Evolutionary conservation across 495 filamentous ascomycete genomes (phyloP), one percentile per base, ranked within the genome.

Genomic region (Trichodelitschia bisporula): DNA sequence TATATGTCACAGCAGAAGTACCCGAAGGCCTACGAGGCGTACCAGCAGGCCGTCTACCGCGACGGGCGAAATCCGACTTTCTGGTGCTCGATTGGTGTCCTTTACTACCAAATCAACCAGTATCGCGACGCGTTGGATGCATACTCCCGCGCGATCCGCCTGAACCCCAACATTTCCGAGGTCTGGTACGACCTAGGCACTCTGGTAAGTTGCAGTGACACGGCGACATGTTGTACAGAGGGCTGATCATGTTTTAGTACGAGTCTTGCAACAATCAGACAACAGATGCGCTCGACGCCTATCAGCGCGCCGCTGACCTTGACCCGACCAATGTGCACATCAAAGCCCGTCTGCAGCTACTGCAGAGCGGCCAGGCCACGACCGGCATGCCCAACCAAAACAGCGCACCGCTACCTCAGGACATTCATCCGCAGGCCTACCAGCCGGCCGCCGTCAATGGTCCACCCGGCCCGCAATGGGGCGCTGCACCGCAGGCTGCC

Each of bases 1-100:
- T 97, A 97, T 59, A 97, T 97, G 86, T 89, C 86, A 40, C 82
- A 92, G 48, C 77, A 90, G 53, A 97, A 97, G 47, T 95, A 92
- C 47, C 86, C 89, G 36, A 97, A 95, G 49, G 86, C 86, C 3
- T 97, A 97, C 46, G 86, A 97, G 51, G 89, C 86, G 8, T 99
- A 99, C 45, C 86, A 99, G 46, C 86, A 99, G 54, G 86, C 86
- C 2, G 86, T 99, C 28, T 99, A 99, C 46, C 79, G 86, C 32
- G 86, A 99, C 47, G 89, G 89, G 15, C 72, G 86, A 41, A 99
- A 99, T 42, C 89, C 86, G 16, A 99, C 86, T 9, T 99, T 99
- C 59, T 99, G 86, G 86, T 95, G 89, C 57, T 99, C 86, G 15
- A 99, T 99, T 48, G 86, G 86, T 46, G 86, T 99, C 12, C 66